Percentiles rank a stretch among this genome's conserved stretches.
These are phyloP conservation scores for Entomortierella lignicola DNA, from an alignment of 192 early-diverging fungal genomes.

Conservation along the genomic window DNA sequence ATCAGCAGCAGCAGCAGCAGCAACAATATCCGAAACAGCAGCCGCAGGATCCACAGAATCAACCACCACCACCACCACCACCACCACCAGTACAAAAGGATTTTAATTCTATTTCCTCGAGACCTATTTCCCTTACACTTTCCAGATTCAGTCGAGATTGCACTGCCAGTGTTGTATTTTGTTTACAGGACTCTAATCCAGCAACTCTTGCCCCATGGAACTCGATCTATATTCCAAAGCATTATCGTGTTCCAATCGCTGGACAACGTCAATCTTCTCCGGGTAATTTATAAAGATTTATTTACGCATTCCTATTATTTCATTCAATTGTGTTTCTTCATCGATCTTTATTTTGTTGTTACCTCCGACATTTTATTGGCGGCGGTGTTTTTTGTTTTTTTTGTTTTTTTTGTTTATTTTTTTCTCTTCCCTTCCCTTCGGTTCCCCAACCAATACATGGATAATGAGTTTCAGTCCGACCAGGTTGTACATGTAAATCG, in stretches of 20 bases:
- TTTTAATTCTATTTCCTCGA: not conserved
- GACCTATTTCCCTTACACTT: slow-evolving; percentile 20
- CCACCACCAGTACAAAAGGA: slow-evolving; percentile 1
- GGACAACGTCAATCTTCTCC: slow-evolving; percentile 52
- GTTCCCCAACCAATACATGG: too few species aligned
- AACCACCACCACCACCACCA: not conserved
- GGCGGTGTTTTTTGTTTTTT: not conserved
- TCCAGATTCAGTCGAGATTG: slow-evolving; percentile 45
- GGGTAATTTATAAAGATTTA: slow-evolving; percentile 21
- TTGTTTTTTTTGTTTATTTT: slow-evolving; percentile 1
- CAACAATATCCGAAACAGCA: not conserved
- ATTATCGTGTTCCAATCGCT: slow-evolving; percentile 36
- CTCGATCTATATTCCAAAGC: slow-evolving; percentile 55
- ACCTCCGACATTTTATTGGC: not conserved
- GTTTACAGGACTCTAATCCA: slow-evolving; percentile 25
- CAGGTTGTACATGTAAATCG: not conserved
- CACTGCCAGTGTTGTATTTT: slow-evolving; percentile 37
- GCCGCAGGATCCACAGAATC: slow-evolving; percentile 17
- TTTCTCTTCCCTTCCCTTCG: too few species aligned
- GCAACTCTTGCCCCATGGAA: slow-evolving; percentile 40
- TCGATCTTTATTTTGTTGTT: not conserved
- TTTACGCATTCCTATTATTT: too few species aligned
- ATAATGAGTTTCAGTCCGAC: too few species aligned
- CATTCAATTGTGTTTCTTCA: not conserved
- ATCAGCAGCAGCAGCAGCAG: slow-evolving; percentile 25